These are phyloP conservation scores for Candida palmyrensis DNA, from an alignment of 805 yeast species.

Conservation along the genomic window DNA sequence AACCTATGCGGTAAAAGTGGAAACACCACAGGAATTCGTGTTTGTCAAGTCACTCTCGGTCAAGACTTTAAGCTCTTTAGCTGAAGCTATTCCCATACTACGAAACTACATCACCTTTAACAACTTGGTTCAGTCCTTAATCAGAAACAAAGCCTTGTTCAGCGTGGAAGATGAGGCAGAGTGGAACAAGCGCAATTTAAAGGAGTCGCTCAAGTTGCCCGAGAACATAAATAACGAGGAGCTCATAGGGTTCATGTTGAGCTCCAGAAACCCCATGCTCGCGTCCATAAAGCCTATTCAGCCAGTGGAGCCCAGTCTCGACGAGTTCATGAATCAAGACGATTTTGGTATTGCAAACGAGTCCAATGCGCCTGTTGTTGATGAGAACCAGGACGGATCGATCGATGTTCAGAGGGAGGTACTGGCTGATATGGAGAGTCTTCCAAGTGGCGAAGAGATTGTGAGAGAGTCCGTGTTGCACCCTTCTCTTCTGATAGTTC, in stretches of 20 bases:
- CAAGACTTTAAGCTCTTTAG: conserved; percentile 18
- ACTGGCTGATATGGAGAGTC: no score
- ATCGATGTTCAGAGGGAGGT: no score
- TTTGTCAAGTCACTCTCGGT: conserved; percentile 19
- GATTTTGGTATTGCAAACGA: no score
- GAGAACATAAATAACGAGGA: conserved; percentile 37
- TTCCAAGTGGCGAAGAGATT: no score
- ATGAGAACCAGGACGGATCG: no score
- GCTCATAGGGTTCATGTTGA: conserved; percentile 27
- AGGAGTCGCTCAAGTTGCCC: conserved; percentile 29
- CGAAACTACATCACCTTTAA: conserved; percentile 27
- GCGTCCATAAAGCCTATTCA: conserved; percentile 13
- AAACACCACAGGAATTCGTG: conserved; percentile 15
- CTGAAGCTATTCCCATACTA: conserved; percentile 20
- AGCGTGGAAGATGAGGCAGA: conserved; percentile 8
- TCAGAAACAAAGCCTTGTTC: conserved; percentile 1
- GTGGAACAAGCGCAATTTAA: conserved; percentile 18
- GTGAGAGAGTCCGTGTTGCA: no score
- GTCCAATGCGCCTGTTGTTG: no score
- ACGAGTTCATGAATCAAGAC: conserved; percentile 1
- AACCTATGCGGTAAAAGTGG: conserved; percentile 7
- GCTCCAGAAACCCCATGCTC: conserved; percentile 18
- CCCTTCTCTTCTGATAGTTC: no score
- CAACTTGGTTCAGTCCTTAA: conserved; percentile 11
- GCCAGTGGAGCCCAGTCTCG: conserved; percentile 1